Conservation (phyloP, 306 rosid species). For the Ormosia semicastrata region DNA sequence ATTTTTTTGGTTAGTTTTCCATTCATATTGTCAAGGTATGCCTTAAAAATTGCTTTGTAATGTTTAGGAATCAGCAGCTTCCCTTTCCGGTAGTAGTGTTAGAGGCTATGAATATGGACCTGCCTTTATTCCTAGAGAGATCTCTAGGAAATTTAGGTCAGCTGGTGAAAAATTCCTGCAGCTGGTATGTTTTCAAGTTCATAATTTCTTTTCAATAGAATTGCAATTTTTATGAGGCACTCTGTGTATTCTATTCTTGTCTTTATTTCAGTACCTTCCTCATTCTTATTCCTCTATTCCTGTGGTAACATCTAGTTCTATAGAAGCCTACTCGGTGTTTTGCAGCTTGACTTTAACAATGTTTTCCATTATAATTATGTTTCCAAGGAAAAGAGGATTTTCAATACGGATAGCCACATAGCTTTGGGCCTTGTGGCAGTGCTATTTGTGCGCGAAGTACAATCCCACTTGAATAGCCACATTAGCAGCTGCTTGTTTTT, state of each 20-base stretch:
- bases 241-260: background rate
- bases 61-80: conserved; percentile 76
- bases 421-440: background rate
- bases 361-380: background rate
- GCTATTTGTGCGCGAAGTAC: background rate
- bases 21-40: background rate
- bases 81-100: conserved; percentile 65
- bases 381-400: background rate
- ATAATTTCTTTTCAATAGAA: background rate
- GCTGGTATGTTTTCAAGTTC: conserved; percentile 45
- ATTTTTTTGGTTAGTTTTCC: conserved; percentile 19
- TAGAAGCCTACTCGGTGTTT: background rate
- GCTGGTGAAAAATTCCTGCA: conserved; percentile 77
- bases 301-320: background rate
- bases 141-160: conserved; percentile 66
- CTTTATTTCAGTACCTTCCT: background rate
- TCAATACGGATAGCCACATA: background rate
- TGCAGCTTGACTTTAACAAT: background rate
- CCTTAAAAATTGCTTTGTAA: conserved; percentile 23
- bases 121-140: conserved; percentile 71
- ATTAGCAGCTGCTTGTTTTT: background rate
- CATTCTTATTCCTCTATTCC: background rate
- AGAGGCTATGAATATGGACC: conserved; percentile 64
- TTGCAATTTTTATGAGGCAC: background rate
- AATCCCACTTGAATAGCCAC: background rate